Evolutionary conservation across 495 filamentous ascomycete species (phyloP), one percentile per base, ranked within the genome.

Genomic region (Pseudoneurospora amorphoporcata): DNA sequence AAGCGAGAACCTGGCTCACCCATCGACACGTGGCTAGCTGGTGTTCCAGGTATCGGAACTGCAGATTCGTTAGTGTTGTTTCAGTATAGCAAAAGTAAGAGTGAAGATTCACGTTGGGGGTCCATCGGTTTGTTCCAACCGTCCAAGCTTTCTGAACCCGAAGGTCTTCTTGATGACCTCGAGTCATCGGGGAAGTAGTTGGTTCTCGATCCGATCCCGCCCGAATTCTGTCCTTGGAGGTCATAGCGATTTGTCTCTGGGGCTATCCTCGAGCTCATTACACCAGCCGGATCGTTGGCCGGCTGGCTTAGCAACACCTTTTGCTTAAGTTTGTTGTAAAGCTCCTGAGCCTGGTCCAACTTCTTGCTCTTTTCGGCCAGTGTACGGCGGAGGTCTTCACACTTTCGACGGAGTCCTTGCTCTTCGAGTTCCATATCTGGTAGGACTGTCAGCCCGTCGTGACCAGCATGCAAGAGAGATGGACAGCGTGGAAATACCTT

Each of bases 291-390:
- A 19, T 92, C 91, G 61, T 86, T 86, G 71, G 92, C 88, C 68
- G 93, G 89, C 39, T 91, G 89, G 9, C 88, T 86, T 37, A 87
- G 82, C 84, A 93, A 88, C 5, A 90, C 87, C 70, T 90, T 88
- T 35, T 89, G 86, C 80, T 97, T 97, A 61, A 97, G 83, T 40
- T 90, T 87, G 74, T 93, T 91, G 73, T 97, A 98, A 7, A 97
- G 87, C 74, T 94, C 92, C 74, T 94, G 92, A 23, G 90, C 90
- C 71, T 94, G 90, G 4, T 89, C 82, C n/a, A 93, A 86, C 72
- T 92, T 91, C 53, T 88, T 89, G 72, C 83, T 90, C 77, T 96
- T 96, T 40, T 95, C 91, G 53, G 88, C 86, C 73, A 90, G 89
- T 3, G 88, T 84, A 68, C 90, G 86, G 38, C 86, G 83, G 4